Evolutionary conservation across 768 basidiomycete genomes (phyloP).

Genomic region (Lentinula raphanica): DNA sequence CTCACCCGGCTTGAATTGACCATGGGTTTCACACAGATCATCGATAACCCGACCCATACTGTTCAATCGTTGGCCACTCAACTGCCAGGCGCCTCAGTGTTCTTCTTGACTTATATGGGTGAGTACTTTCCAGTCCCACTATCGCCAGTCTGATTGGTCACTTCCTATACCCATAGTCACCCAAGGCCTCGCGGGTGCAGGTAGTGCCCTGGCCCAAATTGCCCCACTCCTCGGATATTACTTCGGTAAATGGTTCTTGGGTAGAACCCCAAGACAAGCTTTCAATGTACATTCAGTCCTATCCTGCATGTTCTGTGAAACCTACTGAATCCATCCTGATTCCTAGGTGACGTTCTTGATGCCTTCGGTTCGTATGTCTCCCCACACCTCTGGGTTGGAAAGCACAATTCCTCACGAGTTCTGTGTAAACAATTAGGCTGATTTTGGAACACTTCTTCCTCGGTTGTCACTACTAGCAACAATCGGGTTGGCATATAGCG

Average conservation of each 20-base stretch:
- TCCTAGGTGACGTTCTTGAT: constrained; percentile 44
- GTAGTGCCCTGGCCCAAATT: constrained; percentile 48
- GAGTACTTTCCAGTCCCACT: constrained; percentile 2
- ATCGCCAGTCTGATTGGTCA: not conserved
- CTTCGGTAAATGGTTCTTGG: constrained; percentile 58
- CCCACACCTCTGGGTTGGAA: not conserved
- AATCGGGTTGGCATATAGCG: constrained; percentile 52
- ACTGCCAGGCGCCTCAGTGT: constrained; percentile 54
- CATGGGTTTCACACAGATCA: constrained; percentile 23
- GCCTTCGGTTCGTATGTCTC: constrained; percentile 36
- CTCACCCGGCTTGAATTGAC: not conserved
- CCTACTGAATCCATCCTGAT: not conserved
- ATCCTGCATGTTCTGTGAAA: not conserved
- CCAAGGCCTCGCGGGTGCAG: constrained; percentile 49
- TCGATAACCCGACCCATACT: constrained; percentile 37
- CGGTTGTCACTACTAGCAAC: constrained; percentile 48
- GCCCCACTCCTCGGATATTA: constrained; percentile 52
- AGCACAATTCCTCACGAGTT: not conserved
- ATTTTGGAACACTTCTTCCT: constrained; percentile 47
- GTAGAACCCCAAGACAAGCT: constrained; percentile 62
- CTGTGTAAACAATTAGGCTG: constrained; percentile 26
- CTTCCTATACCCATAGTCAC: constrained; percentile 27
- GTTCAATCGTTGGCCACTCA: constrained; percentile 39
- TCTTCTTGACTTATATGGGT: constrained; percentile 62
- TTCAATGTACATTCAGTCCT: constrained; percentile 25